Evolutionary conservation across 208 protist species (phyloP), one percentile per base, ranked within the genome.

Genomic region (Acanthamoeba quina): DNA sequence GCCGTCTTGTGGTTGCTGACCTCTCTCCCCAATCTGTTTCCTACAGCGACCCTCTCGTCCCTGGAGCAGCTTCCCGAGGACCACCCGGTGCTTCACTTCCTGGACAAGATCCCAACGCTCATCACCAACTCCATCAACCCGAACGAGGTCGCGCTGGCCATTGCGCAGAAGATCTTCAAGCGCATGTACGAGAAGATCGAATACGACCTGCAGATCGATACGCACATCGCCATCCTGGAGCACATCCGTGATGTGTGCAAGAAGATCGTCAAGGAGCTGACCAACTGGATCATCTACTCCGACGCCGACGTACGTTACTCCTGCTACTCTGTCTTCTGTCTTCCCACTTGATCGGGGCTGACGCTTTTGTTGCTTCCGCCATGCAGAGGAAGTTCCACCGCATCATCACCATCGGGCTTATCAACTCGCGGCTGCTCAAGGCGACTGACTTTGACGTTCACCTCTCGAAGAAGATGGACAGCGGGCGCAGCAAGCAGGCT

Each of bases 401-500:
- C 44, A 58, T 94, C 24, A 62, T 96, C 10, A 54, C 95, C 5
- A 83, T 90, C n/a, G 83, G 78, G 54, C 60, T 96, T 13, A 96
- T 99, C 44, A 97, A 97, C 92, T 97, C 98, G 64, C 96, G 97
- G 56, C 95, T 99, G 7, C 70, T 99, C n/a, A 97, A 98, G 78
- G 96, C 97, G 54, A 93, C 95, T 31, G 97, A 97, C 62, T 97
- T 99, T 34, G 98, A 99, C 93, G 96, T 97, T 11, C 97, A 97
- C 37, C 96, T 99, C 41, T 97, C 98, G 6, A 96, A 92, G 6
- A 94, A 95, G 31, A 92, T 78, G 80, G 82, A 74, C 41, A 41
- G 56, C 58, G 72, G 60, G 4, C 64, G 58, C 21, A 68, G 47
- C 76, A 93, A 91, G 72, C 76, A 44, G 34, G 80, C 94, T 2